These are phyloP conservation scores for Anacardium occidentale DNA, from an alignment of 345 rosid species.

Conservation along the genomic window DNA sequence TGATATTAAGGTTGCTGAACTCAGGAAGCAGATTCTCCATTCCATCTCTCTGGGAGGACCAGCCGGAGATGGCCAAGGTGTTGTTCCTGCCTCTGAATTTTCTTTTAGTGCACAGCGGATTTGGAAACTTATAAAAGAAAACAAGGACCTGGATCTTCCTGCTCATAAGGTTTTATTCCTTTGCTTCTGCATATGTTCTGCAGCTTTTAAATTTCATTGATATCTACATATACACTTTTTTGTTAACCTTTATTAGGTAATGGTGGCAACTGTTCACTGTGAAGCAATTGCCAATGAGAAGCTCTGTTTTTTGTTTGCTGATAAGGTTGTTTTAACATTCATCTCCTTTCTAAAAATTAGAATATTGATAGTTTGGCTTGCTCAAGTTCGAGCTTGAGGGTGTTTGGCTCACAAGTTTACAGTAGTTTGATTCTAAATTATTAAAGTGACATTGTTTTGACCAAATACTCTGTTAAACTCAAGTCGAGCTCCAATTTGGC, in stretches of 20 bases:
- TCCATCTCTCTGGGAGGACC: slow-evolving; percentile 89
- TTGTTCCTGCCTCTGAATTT: slow-evolving; percentile 87
- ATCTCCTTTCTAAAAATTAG: too few species aligned
- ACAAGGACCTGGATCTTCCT: slow-evolving; percentile 91
- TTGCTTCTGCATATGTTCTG: background rate
- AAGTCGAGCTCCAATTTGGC: too few species aligned
- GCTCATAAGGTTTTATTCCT: slow-evolving; percentile 65
- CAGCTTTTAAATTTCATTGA: slow-evolving; percentile 9
- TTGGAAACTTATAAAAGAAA: slow-evolving; percentile 80
- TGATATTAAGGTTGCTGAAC: slow-evolving; percentile 56
- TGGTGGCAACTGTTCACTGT: slow-evolving; percentile 92
- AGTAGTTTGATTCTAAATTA: too few species aligned
- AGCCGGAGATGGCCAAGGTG: slow-evolving; percentile 85
- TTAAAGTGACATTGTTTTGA: too few species aligned
- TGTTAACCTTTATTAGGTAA: slow-evolving; percentile 50
- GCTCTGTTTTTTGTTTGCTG: slow-evolving; percentile 41
- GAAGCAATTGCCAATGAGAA: slow-evolving; percentile 82
- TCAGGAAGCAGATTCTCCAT: slow-evolving; percentile 70
- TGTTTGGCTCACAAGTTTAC: too few species aligned
- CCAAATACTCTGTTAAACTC: too few species aligned
- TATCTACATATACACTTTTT: background rate
- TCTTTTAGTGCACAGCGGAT: slow-evolving; percentile 77
- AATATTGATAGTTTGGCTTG: too few species aligned
- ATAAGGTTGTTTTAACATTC: slow-evolving; percentile 39
- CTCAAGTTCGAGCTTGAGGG: too few species aligned